Evolutionary conservation across 805 yeast species (phyloP), one percentile per base, ranked within the genome.

Genomic region (Metschnikowia picachoensis): DNA sequence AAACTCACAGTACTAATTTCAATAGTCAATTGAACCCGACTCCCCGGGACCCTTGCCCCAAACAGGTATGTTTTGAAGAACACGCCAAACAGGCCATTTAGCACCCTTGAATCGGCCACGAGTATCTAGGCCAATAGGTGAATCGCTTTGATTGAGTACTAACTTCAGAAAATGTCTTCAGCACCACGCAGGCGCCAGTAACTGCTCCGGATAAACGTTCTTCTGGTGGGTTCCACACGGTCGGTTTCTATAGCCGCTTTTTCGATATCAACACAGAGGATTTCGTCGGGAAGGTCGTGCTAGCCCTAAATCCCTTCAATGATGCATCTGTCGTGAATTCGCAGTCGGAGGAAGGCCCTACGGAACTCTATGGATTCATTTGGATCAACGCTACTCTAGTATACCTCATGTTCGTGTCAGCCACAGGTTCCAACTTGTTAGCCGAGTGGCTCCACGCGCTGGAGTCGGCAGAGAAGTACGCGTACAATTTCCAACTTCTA

Each of bases 321-420:
- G 50, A 57, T 13, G 47, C 60, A 1, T 57, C 61, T 16, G 58
- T 52, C 12, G 55, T 43, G 2, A 36, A 44, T 1, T 28, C 44
- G 3, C 49, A 47, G 33, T 30, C 45, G 17, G 59, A 63, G 13
- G 73, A 73, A 34, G 71, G 73, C 13, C 48, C 52, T 9, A 60
- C 67, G 1, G 98, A 91, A 58, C 67, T 91, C 43, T 92, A 89
- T 62, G 97, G 97, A 0, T 85, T 95, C 8, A 70, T 89, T 15
- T 91, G 98, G 98, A 82, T 91, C 37, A 86, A 92, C 11, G 89
- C 90, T 0, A 85, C 96, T 0, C 78, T 88, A 41, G 80, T 87
- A 1, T 79, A 87, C 52, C 69, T 83, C 30, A 72, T 87, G 61
- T 90, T 90, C 66, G 82, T 89, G 47, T 77, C 90, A 37, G 78